phyloP scores from a whole-genome alignment of 2,329 filamentous ascomycete species.

The Diplodia scrobiculata region DNA sequence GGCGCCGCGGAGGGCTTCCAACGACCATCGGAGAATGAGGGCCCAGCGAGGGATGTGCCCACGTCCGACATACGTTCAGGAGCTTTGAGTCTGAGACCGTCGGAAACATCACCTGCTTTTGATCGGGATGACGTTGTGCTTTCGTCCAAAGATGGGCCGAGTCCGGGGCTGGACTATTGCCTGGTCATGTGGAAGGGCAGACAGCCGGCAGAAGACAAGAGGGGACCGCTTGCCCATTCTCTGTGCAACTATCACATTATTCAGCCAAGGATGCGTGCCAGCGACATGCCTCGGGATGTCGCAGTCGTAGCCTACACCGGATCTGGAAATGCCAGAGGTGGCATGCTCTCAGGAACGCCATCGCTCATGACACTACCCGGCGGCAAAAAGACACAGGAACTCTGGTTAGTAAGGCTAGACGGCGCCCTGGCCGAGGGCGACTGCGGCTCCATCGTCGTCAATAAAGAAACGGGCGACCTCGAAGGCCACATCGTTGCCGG shows the following conservation, averaged over 20 bases:
- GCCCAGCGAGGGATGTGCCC: too few species aligned
- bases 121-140: constrained; percentile 11
- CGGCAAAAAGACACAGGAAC: constrained; percentile 29
- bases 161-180: constrained; percentile 30
- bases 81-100: too few species aligned
- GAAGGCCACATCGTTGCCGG: constrained; percentile 35
- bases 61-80: neutral
- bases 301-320: constrained; percentile 1
- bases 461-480: constrained; percentile 23
- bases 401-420: constrained; percentile 30
- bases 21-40: neutral
- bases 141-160: constrained; percentile 17
- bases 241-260: neutral
- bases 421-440: constrained; percentile 30
- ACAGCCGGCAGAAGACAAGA: neutral
- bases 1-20: neutral
- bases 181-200: neutral
- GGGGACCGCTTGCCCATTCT: rapidly evolving
- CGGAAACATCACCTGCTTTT: neutral
- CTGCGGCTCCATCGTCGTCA: constrained; percentile 32
- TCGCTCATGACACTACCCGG: constrained; percentile 29
- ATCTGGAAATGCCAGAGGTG: neutral
- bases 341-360: constrained; percentile 24
- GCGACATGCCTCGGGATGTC: neutral
- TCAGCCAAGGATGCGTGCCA: neutral